Evolutionary conservation across 352 stramenopile species (phyloP).

Genomic region (Globisporangium mamillatum): DNA sequence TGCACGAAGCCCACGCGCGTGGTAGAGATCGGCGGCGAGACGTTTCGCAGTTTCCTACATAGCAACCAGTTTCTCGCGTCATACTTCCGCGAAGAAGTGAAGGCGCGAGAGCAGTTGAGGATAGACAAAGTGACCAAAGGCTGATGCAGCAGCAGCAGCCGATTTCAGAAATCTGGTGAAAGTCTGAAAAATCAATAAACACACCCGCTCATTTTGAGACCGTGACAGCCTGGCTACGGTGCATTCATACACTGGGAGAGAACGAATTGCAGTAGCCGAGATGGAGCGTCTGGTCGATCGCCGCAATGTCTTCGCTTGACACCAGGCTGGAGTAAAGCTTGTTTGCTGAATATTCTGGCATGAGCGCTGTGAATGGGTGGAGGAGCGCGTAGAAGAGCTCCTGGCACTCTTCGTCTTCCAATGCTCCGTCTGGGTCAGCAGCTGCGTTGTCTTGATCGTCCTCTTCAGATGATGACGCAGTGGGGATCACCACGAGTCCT

Average conservation of each 20-base stretch:
- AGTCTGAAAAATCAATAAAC: not conserved
- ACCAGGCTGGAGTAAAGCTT: conserved; percentile 49
- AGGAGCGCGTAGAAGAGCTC: conserved; percentile 41
- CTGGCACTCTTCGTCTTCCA: conserved; percentile 20
- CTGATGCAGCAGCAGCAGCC: not conserved
- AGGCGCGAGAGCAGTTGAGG: conserved; percentile 56
- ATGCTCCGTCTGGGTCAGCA: not conserved
- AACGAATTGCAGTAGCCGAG: not conserved
- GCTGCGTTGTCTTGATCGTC: not conserved
- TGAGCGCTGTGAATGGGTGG: conserved; percentile 41
- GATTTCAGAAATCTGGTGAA: not conserved
- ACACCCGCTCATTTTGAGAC: not conserved
- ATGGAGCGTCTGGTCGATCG: conserved; percentile 33
- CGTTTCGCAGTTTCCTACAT: conserved; percentile 79
- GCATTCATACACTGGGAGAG: conserved; percentile 5
- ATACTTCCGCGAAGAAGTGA: conserved; percentile 75
- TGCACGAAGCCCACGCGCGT: conserved; percentile 66
- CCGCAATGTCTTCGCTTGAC: conserved; percentile 31
- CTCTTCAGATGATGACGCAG: conserved; percentile 7
- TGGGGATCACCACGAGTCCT: conserved; percentile 45
- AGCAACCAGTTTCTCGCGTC: conserved; percentile 82
- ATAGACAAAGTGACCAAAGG: conserved; percentile 44
- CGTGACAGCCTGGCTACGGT: not conserved
- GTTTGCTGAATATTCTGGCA: conserved; percentile 39
- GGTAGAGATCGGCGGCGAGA: conserved; percentile 78